Percentiles rank a stretch among this genome's conserved stretches.
Conservation (phyloP, 768 basidiomycete genomes). For the Tulasnella sp. region DNA sequence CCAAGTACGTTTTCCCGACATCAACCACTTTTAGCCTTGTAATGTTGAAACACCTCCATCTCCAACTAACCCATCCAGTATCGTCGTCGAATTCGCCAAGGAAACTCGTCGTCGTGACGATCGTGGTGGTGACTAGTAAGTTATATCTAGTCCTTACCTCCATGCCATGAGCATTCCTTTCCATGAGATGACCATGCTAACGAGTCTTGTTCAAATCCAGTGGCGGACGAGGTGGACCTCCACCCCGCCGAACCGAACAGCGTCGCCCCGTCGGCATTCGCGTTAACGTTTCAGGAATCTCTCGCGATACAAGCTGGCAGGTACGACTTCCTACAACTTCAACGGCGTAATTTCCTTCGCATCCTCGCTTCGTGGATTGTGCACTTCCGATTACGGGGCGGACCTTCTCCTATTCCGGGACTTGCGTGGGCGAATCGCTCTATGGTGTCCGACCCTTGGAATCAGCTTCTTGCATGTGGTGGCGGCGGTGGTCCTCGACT, state of each 20-base stretch:
- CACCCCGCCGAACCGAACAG: constrained; percentile 54
- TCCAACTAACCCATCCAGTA: constrained; percentile 41
- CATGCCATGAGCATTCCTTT: background rate
- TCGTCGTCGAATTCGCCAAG: constrained; percentile 94
- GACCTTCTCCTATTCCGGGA: background rate
- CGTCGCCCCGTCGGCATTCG: constrained; percentile 62
- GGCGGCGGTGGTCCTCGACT: background rate
- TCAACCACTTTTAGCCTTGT: background rate
- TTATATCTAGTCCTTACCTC: background rate
- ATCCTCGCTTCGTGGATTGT: background rate
- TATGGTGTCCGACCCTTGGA: background rate
- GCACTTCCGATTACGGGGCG: background rate
- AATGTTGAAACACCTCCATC: background rate
- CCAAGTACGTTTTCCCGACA: constrained; percentile 44
- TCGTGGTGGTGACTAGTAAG: background rate
- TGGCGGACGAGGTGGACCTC: constrained; percentile 25
- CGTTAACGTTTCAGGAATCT: constrained; percentile 79
- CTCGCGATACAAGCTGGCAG: constrained; percentile 98
- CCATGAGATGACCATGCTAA: too few species aligned
- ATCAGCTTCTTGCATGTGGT: background rate
- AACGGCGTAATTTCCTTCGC: background rate
- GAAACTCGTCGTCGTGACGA: constrained; percentile 75
- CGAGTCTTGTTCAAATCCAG: background rate
- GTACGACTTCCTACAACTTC: constrained; percentile 46
- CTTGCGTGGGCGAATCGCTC: background rate